A percentile compares a stretch with the other conserved stretches of the same genome.
Conservation (phyloP, 139 green algal species). For the Tetratostichococcus sp. region DNA sequence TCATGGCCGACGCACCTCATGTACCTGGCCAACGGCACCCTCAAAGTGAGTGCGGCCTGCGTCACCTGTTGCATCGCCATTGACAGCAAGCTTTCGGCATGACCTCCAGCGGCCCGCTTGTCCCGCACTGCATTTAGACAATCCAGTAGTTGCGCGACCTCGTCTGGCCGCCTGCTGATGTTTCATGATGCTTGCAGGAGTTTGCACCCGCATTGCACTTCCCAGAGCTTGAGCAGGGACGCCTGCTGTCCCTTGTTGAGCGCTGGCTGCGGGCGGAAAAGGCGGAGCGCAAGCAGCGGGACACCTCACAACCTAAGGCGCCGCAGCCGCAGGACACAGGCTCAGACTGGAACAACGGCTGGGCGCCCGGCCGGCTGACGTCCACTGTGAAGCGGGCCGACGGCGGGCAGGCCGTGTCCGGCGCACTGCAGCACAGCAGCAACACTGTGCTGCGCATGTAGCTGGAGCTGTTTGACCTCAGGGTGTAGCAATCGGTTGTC, state of each 20-base stretch:
- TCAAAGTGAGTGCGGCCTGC: no score
- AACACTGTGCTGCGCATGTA: conserved; percentile 81
- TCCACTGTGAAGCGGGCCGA: conserved; percentile 34
- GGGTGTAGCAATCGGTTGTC: no score
- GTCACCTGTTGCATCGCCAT: no score
- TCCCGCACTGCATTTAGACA: no score
- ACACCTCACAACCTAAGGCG: conserved; percentile 15
- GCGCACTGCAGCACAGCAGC: conserved; percentile 28
- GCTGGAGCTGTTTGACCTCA: no score
- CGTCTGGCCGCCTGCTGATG: no score
- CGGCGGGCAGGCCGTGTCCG: background rate
- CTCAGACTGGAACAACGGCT: conserved; percentile 76
- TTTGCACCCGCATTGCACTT: conserved; percentile 35
- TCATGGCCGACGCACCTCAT: conserved; percentile 90
- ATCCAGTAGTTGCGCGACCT: no score
- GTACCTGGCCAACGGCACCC: conserved; percentile 71
- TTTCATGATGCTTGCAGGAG: no score
- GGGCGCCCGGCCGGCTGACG: conserved; percentile 61
- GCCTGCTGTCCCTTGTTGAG: conserved; percentile 56
- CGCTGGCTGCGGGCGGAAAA: conserved; percentile 44
- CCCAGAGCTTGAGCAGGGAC: conserved; percentile 49
- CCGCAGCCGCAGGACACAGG: conserved; percentile 41
- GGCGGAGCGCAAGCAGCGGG: conserved; percentile 23
- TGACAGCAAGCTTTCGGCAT: conserved; percentile 25
- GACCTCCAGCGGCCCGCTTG: no score